phyloP scores from a whole-genome alignment of 2,329 filamentous ascomycete species.

The Cadophora luteo-olivacea region DNA sequence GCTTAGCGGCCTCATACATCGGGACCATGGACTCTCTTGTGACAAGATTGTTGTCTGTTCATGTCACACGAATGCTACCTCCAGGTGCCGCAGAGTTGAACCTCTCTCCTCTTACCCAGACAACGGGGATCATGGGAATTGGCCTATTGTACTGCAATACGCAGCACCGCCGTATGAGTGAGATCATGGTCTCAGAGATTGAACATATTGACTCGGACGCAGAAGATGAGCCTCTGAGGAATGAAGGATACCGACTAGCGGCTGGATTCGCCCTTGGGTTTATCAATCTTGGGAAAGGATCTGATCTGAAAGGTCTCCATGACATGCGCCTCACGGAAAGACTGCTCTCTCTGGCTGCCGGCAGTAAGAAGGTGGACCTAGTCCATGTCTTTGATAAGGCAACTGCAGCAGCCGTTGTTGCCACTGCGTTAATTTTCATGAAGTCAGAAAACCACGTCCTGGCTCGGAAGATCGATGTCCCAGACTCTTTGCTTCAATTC shows the following conservation, averaged over 20 bases:
- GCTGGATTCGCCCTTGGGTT: conserved; percentile 92
- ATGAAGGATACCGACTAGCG: conserved; percentile 95
- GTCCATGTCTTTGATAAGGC: conserved; percentile 94
- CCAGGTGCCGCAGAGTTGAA: conserved; percentile 93
- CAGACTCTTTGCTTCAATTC: conserved; percentile 88
- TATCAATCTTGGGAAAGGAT: conserved; percentile 93
- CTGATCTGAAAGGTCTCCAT: conserved; percentile 84
- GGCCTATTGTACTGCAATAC: conserved; percentile 93
- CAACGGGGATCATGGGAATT: conserved; percentile 96
- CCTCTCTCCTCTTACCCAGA: conserved; percentile 89
- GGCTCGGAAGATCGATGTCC: conserved; percentile 90
- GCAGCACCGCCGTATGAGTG: conserved; percentile 97
- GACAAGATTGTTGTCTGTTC: conserved; percentile 90
- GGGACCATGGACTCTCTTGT: conserved; percentile 98
- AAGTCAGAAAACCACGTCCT: conserved; percentile 90
- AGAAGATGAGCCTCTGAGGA: conserved; percentile 84
- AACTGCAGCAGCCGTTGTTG: conserved; percentile 90
- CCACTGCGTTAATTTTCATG: conserved; percentile 92
- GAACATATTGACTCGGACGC: conserved; percentile 82
- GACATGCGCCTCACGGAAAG: conserved; percentile 95
- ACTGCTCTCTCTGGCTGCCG: conserved; percentile 82
- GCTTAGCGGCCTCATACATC: conserved; percentile 89
- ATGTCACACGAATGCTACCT: conserved; percentile 93
- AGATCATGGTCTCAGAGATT: conserved; percentile 98
- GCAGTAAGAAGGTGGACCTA: conserved; percentile 87